These are phyloP conservation scores for Porogramme epimiltina DNA, from an alignment of 1,284 basidiomycete species.

Conservation along the genomic window DNA sequence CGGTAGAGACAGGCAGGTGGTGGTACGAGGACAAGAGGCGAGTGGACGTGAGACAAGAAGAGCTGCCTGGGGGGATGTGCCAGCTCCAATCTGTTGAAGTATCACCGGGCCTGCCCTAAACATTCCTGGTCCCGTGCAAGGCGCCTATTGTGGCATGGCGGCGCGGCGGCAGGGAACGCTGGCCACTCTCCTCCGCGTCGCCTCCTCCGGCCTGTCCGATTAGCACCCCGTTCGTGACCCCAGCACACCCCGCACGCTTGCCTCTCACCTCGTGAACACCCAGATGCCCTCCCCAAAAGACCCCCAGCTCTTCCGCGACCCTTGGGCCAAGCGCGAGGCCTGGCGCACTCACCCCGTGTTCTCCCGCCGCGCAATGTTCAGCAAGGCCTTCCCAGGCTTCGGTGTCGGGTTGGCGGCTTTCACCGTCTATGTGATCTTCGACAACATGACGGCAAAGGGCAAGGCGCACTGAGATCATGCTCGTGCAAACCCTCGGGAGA, in stretches of 20 bases:
- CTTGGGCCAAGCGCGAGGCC: constrained; percentile 92
- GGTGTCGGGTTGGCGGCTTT: constrained; percentile 91
- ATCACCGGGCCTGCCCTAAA: constrained; percentile 62
- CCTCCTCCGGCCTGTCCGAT: constrained; percentile 3
- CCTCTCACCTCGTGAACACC: constrained; percentile 6
- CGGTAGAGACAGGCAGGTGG: constrained; percentile 18
- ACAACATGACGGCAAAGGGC: constrained; percentile 55
- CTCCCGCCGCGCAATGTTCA: constrained; percentile 82
- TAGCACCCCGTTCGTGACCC: constrained; percentile 11
- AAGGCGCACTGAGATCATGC: constrained; percentile 19
- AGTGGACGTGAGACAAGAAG: constrained; percentile 31
- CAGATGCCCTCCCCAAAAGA: constrained; percentile 48
- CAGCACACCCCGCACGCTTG: not conserved
- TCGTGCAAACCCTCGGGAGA: not conserved
- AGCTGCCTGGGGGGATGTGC: constrained; percentile 21
- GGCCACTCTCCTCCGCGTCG: constrained; percentile 5
- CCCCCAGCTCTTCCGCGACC: constrained; percentile 82
- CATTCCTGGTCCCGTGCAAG: constrained; percentile 18
- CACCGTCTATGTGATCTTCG: constrained; percentile 85
- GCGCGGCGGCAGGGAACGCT: not conserved
- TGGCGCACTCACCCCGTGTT: constrained; percentile 92
- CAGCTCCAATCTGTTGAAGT: constrained; percentile 40
- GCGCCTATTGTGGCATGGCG: constrained; percentile 12
- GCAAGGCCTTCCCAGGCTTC: constrained; percentile 89
- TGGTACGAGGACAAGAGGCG: constrained; percentile 25